Base-by-base conservation (phyloP, 192 early-diverging fungal genomes). In the Entomortierella chlamydospora region DNA sequence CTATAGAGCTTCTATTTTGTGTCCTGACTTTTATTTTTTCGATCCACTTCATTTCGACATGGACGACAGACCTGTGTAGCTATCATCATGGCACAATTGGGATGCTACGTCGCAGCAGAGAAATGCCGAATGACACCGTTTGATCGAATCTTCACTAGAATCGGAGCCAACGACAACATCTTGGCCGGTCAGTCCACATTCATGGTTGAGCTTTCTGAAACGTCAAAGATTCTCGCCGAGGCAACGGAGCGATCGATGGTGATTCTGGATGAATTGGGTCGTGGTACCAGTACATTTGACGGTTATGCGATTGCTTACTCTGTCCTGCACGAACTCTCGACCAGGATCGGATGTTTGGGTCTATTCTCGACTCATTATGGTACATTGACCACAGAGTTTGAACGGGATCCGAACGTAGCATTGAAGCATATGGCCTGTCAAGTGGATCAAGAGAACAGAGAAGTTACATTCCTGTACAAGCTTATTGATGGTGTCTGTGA, bases 331-430 rank as follows among this genome's bases (percentile, higher is more conserved):
- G 87, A 93, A 29, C 81, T 99, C 25, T 89, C 93, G 13, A 89
- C 91, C 0, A 87, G 93, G 28, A 85, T 94, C 15, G 91, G 95
- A 20, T 98, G 97, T 68, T 78, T 98, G 39, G 96, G 94, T 7
- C 70, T 99, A 25, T 99, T 99, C 83, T 93, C 95, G 22, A 99
- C 98, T 3, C 98, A 99, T 84, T 98, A 99, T 74, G 92, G 94
- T 17, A 92, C 92, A 68, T 79, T 99, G 25, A 95, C 95, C n/a
- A 85, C 90, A 13, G 95, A 97, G 57, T 94, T 97, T 84, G 87
- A 85, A 51, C 83, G 88, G 4, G 90, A 94, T 62, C 89, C 92
- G 9, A 87, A 92, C 47, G 88, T 99, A 28, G 81, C 88, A 0
- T 90, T 93, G 70, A 97, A 91, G 88, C 93, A 90, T 47, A 99